Conservation (phyloP, 306 rosid genomes). For the Lotus japonicus region DNA sequence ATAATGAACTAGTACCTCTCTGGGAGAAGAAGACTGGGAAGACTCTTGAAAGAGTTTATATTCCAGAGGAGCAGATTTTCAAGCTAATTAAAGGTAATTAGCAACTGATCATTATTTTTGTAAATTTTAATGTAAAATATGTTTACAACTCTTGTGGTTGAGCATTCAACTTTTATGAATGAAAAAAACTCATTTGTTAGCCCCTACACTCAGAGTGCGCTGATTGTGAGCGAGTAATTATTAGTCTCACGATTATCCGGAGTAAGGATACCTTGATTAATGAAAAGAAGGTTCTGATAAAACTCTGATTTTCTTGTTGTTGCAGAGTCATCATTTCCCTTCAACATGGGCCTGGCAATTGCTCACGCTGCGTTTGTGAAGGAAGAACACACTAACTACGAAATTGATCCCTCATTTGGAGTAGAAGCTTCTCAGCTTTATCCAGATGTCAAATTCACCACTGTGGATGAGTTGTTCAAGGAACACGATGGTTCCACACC, state of each 20-base stretch:
- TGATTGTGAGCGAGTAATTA: no score
- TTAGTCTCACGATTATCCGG: no score
- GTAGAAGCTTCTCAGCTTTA: neutral
- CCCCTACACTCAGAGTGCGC: no score
- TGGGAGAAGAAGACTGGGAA: constrained; percentile 45
- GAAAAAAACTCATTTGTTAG: no score
- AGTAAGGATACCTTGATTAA: no score
- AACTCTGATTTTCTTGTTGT: neutral
- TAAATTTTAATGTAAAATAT: no score
- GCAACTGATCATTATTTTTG: no score
- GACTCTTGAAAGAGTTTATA: constrained; percentile 21
- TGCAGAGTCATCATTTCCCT: neutral
- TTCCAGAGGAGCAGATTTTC: constrained; percentile 17
- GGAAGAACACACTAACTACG: neutral
- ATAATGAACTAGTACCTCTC: constrained; percentile 29
- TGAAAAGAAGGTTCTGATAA: no score
- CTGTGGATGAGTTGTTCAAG: neutral
- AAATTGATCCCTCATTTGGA: neutral
- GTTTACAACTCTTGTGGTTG: no score
- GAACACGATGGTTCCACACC: neutral
- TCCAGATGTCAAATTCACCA: neutral
- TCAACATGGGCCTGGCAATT: neutral
- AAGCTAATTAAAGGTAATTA: constrained; percentile 17
- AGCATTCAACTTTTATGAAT: no score
- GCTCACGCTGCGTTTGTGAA: neutral